These are phyloP conservation scores for Botrytis squamosa DNA, from an alignment of 2,329 filamentous ascomycete species.

Conservation along the genomic window DNA sequence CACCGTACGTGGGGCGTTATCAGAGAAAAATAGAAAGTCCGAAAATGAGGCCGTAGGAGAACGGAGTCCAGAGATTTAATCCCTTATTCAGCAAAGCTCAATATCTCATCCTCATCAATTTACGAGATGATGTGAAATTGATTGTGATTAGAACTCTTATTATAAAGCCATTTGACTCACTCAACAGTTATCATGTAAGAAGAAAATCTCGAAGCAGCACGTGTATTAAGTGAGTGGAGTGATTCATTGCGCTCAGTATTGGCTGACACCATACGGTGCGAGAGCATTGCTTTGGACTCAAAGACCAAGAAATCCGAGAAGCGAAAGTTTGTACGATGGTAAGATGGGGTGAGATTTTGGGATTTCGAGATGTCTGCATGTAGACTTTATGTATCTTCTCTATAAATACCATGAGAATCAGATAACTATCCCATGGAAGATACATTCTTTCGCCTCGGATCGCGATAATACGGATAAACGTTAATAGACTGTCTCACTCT, in stretches of 20 bases:
- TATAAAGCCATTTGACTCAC: constrained; percentile 7
- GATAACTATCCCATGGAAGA: not conserved
- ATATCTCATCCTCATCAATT: not conserved
- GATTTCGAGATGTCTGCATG: not conserved
- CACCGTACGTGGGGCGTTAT: constrained; percentile 35
- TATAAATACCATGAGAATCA: not conserved
- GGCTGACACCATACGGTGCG: constrained; percentile 22
- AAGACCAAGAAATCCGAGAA: constrained; percentile 10
- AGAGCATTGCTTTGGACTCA: not conserved
- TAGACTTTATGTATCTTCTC: not conserved
- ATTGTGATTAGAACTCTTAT: not conserved
- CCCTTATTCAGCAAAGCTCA: not conserved
- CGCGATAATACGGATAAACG: not conserved
- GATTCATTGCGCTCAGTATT: constrained; percentile 3
- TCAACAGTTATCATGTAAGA: constrained; percentile 11
- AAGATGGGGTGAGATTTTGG: not conserved
- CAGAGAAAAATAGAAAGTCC: constrained; percentile 31
- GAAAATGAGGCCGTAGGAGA: constrained; percentile 29
- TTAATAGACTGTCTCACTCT: not conserved
- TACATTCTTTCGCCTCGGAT: constrained; percentile 11
- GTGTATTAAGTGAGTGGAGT: constrained; percentile 27
- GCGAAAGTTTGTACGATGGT: not conserved
- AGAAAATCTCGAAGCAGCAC: constrained; percentile 31
- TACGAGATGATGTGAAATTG: constrained; percentile 7
- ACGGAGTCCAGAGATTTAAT: constrained; percentile 3